Evolutionary conservation across 768 basidiomycete species (phyloP).

Genomic region (Hygrophorus pudorinus): DNA sequence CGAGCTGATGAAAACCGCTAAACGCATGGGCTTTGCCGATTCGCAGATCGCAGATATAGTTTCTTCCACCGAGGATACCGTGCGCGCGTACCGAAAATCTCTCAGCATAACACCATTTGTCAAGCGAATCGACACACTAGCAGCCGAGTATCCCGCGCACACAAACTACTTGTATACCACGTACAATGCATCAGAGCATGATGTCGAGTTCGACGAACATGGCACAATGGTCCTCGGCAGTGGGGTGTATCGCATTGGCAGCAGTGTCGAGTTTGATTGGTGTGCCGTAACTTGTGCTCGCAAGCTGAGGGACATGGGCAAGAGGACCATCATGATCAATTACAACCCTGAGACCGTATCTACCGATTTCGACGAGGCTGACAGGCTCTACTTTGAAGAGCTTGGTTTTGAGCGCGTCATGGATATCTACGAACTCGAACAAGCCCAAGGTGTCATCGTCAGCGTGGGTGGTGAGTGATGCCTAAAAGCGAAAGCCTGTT

Average conservation of each 20-base stretch:
- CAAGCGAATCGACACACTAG: conserved; percentile 98
- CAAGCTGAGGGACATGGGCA: conserved; percentile 84
- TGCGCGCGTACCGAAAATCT: conserved; percentile 81
- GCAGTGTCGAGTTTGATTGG: conserved; percentile 99
- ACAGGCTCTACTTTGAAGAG: conserved; percentile 96
- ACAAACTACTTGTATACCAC: conserved; percentile 99
- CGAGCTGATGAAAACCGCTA: conserved; percentile 78
- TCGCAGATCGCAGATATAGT: conserved; percentile 81
- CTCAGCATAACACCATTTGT: conserved; percentile 91
- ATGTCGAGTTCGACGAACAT: conserved; percentile 90
- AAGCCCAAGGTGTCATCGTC: conserved; percentile 88
- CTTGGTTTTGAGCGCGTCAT: conserved; percentile 96
- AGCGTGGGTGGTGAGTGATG: conserved; percentile 78
- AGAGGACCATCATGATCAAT: conserved; percentile 97
- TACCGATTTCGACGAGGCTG: conserved; percentile 99
- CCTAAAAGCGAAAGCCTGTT: background rate
- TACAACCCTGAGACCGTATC: conserved; percentile 99
- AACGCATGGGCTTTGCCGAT: conserved; percentile 94
- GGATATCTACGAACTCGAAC: conserved; percentile 98
- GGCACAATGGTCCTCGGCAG: conserved; percentile 99
- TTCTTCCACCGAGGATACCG: conserved; percentile 58
- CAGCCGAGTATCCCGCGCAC: conserved; percentile 96
- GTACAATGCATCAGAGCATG: conserved; percentile 94
- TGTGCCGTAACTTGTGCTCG: conserved; percentile 99
- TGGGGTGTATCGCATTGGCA: conserved; percentile 97